A percentile compares a stretch with the other conserved stretches of the same genome.
Conservation (phyloP, 768 basidiomycete species). For the Boletus reticuloceps region DNA sequence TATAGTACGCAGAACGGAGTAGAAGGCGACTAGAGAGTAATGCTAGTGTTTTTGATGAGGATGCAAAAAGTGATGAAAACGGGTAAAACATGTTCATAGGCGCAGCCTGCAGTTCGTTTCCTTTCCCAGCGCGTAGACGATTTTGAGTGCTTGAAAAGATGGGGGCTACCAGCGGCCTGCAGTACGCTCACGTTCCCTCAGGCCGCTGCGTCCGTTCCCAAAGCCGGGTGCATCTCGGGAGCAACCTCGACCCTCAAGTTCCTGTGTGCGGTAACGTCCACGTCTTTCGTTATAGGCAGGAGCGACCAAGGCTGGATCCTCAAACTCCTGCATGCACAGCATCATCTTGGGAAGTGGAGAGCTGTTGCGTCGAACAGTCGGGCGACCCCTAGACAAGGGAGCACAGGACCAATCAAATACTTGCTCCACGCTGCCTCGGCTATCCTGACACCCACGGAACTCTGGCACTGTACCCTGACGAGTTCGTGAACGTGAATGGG, state of each 20-base stretch:
- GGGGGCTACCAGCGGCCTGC: slow-evolving; percentile 24
- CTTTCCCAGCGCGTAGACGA: slow-evolving; percentile 5
- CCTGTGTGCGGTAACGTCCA: slow-evolving; percentile 54
- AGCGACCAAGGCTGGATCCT: slow-evolving; percentile 28
- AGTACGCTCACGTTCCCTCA: slow-evolving; percentile 43
- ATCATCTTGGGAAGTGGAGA: slow-evolving; percentile 55
- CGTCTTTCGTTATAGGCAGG: slow-evolving; percentile 35
- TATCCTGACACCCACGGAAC: slow-evolving; percentile 19
- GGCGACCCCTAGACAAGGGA: slow-evolving; percentile 43
- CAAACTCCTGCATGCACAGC: slow-evolving; percentile 34
- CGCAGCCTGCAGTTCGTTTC: slow-evolving; percentile 22
- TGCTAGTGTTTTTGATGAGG: slow-evolving; percentile 28
- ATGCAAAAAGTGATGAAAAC: slow-evolving; percentile 17
- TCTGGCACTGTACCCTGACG: slow-evolving; percentile 19
- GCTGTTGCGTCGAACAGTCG: slow-evolving; percentile 50
- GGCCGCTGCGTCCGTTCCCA: slow-evolving; percentile 63
- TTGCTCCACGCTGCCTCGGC: slow-evolving; percentile 40
- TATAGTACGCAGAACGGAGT: slow-evolving; percentile 33
- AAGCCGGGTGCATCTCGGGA: slow-evolving; percentile 56
- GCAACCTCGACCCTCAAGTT: slow-evolving; percentile 44
- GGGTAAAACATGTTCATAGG: slow-evolving; percentile 20
- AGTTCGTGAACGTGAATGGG: slow-evolving; percentile 42
- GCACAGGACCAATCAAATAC: slow-evolving; percentile 47
- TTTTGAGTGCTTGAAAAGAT: slow-evolving; percentile 12
- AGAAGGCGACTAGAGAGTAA: slow-evolving; percentile 25